Evolutionary conservation across 352 stramenopile species (phyloP), one percentile per base, ranked within the genome.

Genomic region (Pythium plurisporium): DNA sequence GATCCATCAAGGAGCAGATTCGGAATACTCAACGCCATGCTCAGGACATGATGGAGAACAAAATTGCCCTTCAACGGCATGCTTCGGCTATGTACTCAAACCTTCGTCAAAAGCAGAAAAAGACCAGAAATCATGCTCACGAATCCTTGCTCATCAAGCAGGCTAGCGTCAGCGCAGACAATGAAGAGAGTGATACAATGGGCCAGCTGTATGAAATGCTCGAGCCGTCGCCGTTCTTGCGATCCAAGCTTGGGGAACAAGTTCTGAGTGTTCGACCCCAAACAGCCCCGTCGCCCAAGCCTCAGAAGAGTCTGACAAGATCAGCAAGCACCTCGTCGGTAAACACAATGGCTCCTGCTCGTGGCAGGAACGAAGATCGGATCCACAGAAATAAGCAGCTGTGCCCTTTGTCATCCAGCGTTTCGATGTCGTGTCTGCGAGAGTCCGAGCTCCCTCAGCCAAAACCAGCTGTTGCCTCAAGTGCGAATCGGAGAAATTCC

Each of bases 31-130:
- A 85, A 14, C 30, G 64, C 12, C 29, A 69, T 11, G 79, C 79
- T 0, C 73, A 83, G 41, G 64, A 73, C 19, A 57, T 68, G 4
- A 44, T 80, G 15, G 51, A 63, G 14, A 79, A 69, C 46, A 78
- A 74, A 23, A 47, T 60, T 4, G 74, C 64, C 14, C 43, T 89
- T 19, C 67, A 76, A 41, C 70, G 70, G 12, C 84, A 86, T 46
- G 63, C 79, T 0, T 45, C 43, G 4, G 70, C 75, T 4, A 87
- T 89, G 74, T 89, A 89, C 47, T 58, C 47, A 0, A 87, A 86
- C 44, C 49, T 87, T 29, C 58, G 77, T 19, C 41, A 52, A 7
- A 36, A 66, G 7, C 49, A 67, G 36, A 55, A 34, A 29, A 65
- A 52, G 27, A 45, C 14, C 7, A 10, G n/a, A 5, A 30, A 46